Evolutionary conservation across 192 early-diverging fungal genomes (phyloP), one percentile per base, ranked within the genome.

Genomic region (Coemansia sp.): DNA sequence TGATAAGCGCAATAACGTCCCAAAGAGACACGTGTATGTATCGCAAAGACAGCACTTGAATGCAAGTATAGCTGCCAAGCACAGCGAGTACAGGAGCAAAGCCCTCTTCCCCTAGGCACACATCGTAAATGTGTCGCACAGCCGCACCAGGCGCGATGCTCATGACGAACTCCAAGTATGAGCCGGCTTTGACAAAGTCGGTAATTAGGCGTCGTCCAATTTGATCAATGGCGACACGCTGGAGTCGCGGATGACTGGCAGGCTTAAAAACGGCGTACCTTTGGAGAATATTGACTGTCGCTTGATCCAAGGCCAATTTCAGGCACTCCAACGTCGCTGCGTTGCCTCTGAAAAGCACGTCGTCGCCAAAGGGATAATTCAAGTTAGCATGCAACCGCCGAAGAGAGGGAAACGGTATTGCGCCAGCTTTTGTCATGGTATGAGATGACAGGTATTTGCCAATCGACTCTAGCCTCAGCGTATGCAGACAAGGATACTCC

Each of bases 311-410:
- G n/a, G n/a, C n/a, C n/a, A n/a, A n/a, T n/a, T n/a, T n/a, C n/a
- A 65, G 28, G 16, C 25, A 26, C 37, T 65, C 63, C n/a, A 65
- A 35, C 13, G 52, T 28, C 20, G 35, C 43, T n/a, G 20, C 4
- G 20, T 65, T 65, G 3, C 50, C 63, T 0, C 63, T 52, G 20
- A 65, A 65, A 28, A 41, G 7, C 5, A 36, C 36, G 13, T 65
- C 63, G 23, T 65, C 63, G 50, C 11, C 63, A 38, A 65, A 65
- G 9, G 52, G 63, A 25, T 65, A 65, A 23, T 31, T 28, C 11
- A 21, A 13, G 6, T 28, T 6, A 11, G 25, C 26, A 9, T 41
- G 31, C 6, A 65, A 33, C 10, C 36, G n/a, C 23, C 36, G 48
- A 21, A 56, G 63, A 21, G 25, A n/a, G 21, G 63, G 52, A 55